Percentiles rank a stretch among this genome's conserved stretches.
These are phyloP conservation scores for Globisporangium viniferum DNA, from an alignment of 352 stramenopile genomes.

Conservation along the genomic window DNA sequence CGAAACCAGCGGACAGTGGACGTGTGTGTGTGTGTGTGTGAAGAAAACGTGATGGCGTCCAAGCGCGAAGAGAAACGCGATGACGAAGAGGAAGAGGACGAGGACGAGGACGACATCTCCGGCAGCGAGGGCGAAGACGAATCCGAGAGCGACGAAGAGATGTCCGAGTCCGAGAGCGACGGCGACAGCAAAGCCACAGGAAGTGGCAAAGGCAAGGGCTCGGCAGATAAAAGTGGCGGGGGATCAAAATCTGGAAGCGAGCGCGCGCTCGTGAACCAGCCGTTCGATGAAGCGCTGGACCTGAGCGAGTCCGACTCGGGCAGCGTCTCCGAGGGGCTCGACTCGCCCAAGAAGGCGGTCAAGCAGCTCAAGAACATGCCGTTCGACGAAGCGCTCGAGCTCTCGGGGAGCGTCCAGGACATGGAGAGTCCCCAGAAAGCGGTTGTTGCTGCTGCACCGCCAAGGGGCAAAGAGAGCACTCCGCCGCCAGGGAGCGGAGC, in stretches of 20 bases:
- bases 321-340: conserved; percentile 39
- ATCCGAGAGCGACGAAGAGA: conserved; percentile 63
- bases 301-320: conserved; percentile 77
- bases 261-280: conserved; percentile 68
- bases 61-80: conserved; percentile 55
- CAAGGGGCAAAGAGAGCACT: conserved; percentile 2
- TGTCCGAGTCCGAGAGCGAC: conserved; percentile 66
- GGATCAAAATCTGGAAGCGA: conserved; percentile 33
- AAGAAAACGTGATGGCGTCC: conserved; percentile 21
- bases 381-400: conserved; percentile 81
- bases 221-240: conserved; percentile 3
- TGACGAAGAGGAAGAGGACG: conserved; percentile 40
- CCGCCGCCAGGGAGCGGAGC: background rate
- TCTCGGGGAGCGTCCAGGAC: conserved; percentile 77
- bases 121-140: conserved; percentile 34
- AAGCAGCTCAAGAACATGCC: conserved; percentile 72
- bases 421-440: conserved; percentile 58
- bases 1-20: no score
- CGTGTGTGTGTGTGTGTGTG: no score
- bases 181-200: conserved; percentile 31
- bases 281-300: conserved; percentile 86
- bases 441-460: background rate
- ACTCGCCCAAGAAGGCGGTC: conserved; percentile 59
- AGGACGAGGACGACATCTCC: conserved; percentile 55
- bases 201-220: conserved; percentile 17